Conservation (phyloP, 2,329 filamentous ascomycete genomes). For the Boeremia exigua region DNA sequence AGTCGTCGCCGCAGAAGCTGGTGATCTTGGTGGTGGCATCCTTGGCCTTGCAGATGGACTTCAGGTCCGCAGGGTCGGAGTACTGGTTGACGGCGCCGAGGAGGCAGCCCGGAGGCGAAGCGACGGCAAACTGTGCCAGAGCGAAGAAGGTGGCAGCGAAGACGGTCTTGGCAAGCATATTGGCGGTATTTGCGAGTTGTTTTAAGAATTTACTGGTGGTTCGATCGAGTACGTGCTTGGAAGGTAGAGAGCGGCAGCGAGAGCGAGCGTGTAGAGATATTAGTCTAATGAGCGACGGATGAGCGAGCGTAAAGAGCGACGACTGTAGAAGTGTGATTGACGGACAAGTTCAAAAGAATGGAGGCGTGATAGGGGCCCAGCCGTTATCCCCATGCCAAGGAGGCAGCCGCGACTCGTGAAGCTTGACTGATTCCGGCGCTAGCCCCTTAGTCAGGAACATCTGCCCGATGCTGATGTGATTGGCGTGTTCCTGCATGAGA, state of each 20-base stretch:
- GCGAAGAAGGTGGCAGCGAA: constrained; percentile 36
- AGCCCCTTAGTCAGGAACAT: constrained; percentile 26
- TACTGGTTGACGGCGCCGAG: constrained; percentile 41
- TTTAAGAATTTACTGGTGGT: not conserved
- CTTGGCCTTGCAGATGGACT: constrained; percentile 37
- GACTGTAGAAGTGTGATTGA: constrained; percentile 18
- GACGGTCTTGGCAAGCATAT: constrained; percentile 38
- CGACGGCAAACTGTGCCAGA: constrained; percentile 29
- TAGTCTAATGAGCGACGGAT: constrained; percentile 27
- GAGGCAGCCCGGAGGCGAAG: constrained; percentile 36
- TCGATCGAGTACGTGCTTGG: constrained; percentile 4
- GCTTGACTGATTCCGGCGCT: constrained; percentile 18
- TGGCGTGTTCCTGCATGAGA: constrained; percentile 22
- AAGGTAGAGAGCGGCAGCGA: not conserved
- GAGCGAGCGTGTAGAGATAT: constrained; percentile 13
- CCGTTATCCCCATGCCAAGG: constrained; percentile 16
- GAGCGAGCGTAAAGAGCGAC: constrained; percentile 20
- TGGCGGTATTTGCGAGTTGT: constrained; percentile 11
- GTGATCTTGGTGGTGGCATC: constrained; percentile 31
- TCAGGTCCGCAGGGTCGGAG: constrained; percentile 33
- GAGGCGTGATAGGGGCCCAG: constrained; percentile 14
- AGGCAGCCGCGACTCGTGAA: not conserved
- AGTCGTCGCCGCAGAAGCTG: constrained; percentile 32
- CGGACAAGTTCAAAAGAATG: constrained; percentile 14
- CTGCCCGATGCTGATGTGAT: constrained; percentile 18